Percentiles rank a stretch among this genome's conserved stretches.
Conservation (phyloP, 108 stramenopile species). For the Stephanodiscus triporus region DNA sequence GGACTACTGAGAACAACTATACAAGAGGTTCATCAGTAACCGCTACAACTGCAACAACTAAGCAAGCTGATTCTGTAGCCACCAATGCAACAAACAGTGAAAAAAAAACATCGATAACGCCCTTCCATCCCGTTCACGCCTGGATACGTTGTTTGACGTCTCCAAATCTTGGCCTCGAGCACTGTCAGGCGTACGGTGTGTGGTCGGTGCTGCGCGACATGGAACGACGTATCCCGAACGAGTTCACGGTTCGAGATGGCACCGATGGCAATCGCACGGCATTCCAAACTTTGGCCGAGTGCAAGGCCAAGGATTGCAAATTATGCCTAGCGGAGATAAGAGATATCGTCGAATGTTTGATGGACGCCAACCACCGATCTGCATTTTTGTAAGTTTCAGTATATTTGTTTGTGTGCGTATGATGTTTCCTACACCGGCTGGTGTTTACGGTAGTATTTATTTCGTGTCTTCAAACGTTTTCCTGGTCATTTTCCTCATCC, state of each 20-base stretch:
- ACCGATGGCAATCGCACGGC: constrained; percentile 38
- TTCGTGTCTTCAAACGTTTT: neutral
- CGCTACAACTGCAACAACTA: too few relatives aligned
- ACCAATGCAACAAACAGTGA: too few relatives aligned
- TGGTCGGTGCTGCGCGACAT: constrained; percentile 44
- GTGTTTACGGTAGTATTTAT: neutral
- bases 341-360: constrained; percentile 37
- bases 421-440: neutral
- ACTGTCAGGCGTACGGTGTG: constrained; percentile 30
- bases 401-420: neutral
- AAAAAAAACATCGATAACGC: neutral
- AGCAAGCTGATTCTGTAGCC: too few relatives aligned
- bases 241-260: constrained; percentile 32
- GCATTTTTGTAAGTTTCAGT: constrained; percentile 20
- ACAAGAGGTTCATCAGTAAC: too few relatives aligned
- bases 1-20: too few relatives aligned
- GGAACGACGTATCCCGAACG: constrained; percentile 36
- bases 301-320: constrained; percentile 23
- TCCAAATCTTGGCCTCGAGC: constrained; percentile 34
- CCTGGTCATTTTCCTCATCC: neutral
- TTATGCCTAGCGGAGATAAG: constrained; percentile 29
- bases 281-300: constrained; percentile 44
- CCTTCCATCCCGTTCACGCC: constrained; percentile 42
- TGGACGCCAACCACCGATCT: constrained; percentile 38
- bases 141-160: constrained; percentile 29